Evolutionary conservation across 2,329 filamentous ascomycete species (phyloP).

Genomic region (Amauroascus verrucosus): DNA sequence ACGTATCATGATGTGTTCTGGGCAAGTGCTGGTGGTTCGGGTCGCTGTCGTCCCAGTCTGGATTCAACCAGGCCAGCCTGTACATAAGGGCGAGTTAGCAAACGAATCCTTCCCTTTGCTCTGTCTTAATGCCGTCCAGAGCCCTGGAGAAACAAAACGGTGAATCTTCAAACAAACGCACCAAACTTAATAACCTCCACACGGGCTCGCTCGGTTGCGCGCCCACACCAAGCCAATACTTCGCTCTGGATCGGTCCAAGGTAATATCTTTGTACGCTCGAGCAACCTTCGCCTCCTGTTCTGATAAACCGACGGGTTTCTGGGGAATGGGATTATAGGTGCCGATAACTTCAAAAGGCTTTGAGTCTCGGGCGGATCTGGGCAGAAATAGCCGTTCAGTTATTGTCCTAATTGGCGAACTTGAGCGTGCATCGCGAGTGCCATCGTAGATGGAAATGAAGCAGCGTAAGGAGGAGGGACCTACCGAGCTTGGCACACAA

Average conservation of each 20-base stretch:
- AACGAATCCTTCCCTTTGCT: neutral
- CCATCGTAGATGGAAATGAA: too few species aligned
- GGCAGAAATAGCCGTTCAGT: neutral
- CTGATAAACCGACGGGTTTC: conserved; percentile 39
- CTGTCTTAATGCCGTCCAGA: neutral
- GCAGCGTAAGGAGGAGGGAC: too few species aligned
- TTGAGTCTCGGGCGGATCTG: conserved; percentile 75
- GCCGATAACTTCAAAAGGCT: conserved; percentile 84
- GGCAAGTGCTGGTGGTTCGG: neutral
- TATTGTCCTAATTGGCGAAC: neutral
- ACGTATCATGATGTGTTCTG: conserved; percentile 2
- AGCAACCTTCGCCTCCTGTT: conserved; percentile 42
- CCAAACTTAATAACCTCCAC: conserved; percentile 59
- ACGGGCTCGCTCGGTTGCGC: conserved; percentile 86
- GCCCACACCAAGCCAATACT: conserved; percentile 95
- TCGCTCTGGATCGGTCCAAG: conserved; percentile 67
- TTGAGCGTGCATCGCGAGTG: too few species aligned
- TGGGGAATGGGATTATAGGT: conserved; percentile 53
- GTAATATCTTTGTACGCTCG: conserved; percentile 83
- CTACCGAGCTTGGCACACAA: neutral
- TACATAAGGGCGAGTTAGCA: neutral
- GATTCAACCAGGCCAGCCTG: conserved; percentile 30
- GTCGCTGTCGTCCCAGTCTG: conserved; percentile 17
- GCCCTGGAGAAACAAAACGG: too few species aligned
- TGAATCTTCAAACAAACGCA: conserved; percentile 10